Evolutionary conservation across 2,329 filamentous ascomycete species (phyloP).

Genomic region (Thermomyces lanuginosus): DNA sequence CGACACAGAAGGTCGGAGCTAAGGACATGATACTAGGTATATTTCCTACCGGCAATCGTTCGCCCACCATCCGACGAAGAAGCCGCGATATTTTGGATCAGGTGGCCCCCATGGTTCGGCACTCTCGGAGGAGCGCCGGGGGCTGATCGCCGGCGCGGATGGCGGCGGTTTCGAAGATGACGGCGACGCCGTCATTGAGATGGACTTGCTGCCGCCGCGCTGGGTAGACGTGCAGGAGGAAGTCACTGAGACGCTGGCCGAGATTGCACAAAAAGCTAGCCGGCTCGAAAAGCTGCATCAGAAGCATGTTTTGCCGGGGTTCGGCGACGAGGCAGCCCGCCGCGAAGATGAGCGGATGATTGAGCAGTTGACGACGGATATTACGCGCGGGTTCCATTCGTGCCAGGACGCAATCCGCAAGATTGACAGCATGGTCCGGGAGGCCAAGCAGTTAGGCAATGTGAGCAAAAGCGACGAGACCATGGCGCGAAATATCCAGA

Average conservation of each 20-base stretch:
- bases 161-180: slow-evolving; percentile 58
- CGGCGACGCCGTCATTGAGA: slow-evolving; percentile 91
- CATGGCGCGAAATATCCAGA: slow-evolving; percentile 93
- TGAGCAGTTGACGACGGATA: slow-evolving; percentile 73
- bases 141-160: slow-evolving; percentile 65
- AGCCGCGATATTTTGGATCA: slow-evolving; percentile 49
- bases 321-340: slow-evolving; percentile 87
- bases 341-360: slow-evolving; percentile 77
- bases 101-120: slow-evolving; percentile 47
- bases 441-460: slow-evolving; percentile 52
- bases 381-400: slow-evolving; percentile 75
- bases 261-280: slow-evolving; percentile 68
- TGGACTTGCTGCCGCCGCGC: slow-evolving; percentile 86
- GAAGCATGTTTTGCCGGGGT: slow-evolving; percentile 90
- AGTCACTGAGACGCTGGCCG: slow-evolving; percentile 63
- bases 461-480: slow-evolving; percentile 74
- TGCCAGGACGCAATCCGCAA: slow-evolving; percentile 80
- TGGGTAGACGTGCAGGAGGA: slow-evolving; percentile 95
- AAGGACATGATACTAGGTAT: slow-evolving; percentile 43
- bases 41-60: slow-evolving; percentile 99
- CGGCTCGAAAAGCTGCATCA: slow-evolving; percentile 84
- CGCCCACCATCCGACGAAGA: slow-evolving; percentile 80
- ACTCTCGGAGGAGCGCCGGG: slow-evolving; percentile 53
- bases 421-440: slow-evolving; percentile 72
- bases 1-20: slow-evolving; percentile 8